Evolutionary conservation across 768 basidiomycete genomes (phyloP).

Genomic region (Fomitopsis pulvina): DNA sequence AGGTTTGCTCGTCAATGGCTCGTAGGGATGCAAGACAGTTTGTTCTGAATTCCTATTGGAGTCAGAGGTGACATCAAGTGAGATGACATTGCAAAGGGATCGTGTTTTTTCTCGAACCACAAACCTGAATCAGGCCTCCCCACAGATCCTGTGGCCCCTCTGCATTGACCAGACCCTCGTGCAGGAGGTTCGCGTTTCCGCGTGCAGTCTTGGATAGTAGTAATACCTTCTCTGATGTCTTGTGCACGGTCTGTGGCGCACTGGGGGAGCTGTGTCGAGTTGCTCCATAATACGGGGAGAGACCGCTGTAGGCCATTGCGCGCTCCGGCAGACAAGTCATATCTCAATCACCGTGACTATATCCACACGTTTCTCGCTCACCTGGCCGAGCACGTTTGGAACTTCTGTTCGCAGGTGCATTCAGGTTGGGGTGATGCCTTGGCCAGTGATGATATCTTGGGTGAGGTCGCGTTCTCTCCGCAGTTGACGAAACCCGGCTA

Average conservation of each 20-base stretch:
- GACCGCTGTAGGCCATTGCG: background rate
- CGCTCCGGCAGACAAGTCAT: no score
- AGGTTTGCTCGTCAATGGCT: conserved; percentile 76
- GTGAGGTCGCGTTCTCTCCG: no score
- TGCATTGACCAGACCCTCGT: conserved; percentile 64
- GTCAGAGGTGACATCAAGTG: background rate
- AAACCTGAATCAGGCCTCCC: conserved; percentile 21
- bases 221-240: background rate
- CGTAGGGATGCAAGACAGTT: conserved; percentile 80
- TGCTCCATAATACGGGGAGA: background rate
- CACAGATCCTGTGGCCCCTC: conserved; percentile 58
- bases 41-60: conserved; percentile 64
- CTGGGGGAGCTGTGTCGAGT: background rate
- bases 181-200: conserved; percentile 69
- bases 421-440: no score
- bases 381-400: no score
- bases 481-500: no score
- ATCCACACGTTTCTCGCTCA: no score
- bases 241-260: background rate
- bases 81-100: background rate
- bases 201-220: conserved; percentile 66
- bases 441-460: no score
- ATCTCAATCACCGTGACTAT: no score
- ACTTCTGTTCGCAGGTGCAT: no score
- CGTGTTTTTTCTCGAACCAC: conserved; percentile 10